Evolutionary conservation across 2,329 filamentous ascomycete species (phyloP).

Genomic region (Zarea fungicola): DNA sequence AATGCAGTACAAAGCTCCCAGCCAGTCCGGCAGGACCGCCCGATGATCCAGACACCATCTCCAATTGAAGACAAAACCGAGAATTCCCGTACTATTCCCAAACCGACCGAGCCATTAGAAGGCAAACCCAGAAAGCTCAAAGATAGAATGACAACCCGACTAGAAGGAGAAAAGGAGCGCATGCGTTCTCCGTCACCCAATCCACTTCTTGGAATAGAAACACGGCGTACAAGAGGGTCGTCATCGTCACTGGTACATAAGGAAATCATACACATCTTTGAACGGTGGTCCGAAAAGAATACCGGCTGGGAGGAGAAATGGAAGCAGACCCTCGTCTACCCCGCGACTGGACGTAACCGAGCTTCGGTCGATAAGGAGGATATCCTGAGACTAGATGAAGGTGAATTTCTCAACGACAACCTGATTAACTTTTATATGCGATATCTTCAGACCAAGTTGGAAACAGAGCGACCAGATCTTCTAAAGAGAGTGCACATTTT

Average conservation of each 20-base stretch:
- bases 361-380: slow-evolving; percentile 67
- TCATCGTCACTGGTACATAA: slow-evolving; percentile 17
- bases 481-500: slow-evolving; percentile 74
- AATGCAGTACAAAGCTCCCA: background rate
- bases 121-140: slow-evolving; percentile 20
- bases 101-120: background rate
- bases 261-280: slow-evolving; percentile 14
- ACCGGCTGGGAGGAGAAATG: slow-evolving; percentile 48
- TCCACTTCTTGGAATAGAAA: slow-evolving; percentile 15
- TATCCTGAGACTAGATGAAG: slow-evolving; percentile 72
- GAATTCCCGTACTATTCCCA: background rate
- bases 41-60: background rate
- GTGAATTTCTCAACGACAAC: slow-evolving; percentile 87
- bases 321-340: slow-evolving; percentile 58
- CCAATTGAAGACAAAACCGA: background rate
- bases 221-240: slow-evolving; percentile 22
- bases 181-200: background rate
- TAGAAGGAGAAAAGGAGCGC: background rate
- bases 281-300: slow-evolving; percentile 47
- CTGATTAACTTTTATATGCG: slow-evolving; percentile 84
- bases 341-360: slow-evolving; percentile 51
- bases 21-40: background rate
- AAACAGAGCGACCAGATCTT: slow-evolving; percentile 48
- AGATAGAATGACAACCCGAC: slow-evolving; percentile 20
- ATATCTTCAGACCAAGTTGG: slow-evolving; percentile 59